Conservation (phyloP, 1,139 yeast genomes). For the Hyphopichia burtonii region DNA sequence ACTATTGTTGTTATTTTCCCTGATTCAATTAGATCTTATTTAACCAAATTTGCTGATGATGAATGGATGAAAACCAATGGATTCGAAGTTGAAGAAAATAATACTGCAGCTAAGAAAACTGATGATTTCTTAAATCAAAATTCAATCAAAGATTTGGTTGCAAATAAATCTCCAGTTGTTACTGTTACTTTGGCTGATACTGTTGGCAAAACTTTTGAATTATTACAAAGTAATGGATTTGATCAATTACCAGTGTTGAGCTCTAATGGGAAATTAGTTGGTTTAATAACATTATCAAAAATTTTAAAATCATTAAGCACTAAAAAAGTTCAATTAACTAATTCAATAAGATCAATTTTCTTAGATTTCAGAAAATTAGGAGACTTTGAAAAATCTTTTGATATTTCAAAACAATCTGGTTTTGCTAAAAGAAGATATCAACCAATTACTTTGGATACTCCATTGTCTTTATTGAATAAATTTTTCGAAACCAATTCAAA, state of each 20-base stretch:
- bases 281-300: slow-evolving; percentile 76
- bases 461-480: slow-evolving; percentile 66
- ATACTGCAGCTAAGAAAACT: slow-evolving; percentile 45
- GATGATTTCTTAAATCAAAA: slow-evolving; percentile 49
- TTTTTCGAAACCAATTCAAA: slow-evolving; percentile 87
- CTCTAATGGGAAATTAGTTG: slow-evolving; percentile 60
- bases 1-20: slow-evolving; percentile 82
- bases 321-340: slow-evolving; percentile 57
- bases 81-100: slow-evolving; percentile 51
- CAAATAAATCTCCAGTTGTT: slow-evolving; percentile 73
- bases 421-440: slow-evolving; percentile 66
- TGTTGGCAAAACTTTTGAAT: slow-evolving; percentile 65
- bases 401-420: slow-evolving; percentile 58
- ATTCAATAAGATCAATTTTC: slow-evolving; percentile 62
- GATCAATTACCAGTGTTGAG: slow-evolving; percentile 83
- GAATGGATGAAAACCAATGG: slow-evolving; percentile 89
- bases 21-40: slow-evolving; percentile 83
- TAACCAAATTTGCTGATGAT: slow-evolving; percentile 86
- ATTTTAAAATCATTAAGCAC: slow-evolving; percentile 67
- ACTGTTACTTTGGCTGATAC: slow-evolving; percentile 65
- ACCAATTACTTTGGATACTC: slow-evolving; percentile 67
- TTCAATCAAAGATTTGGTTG: slow-evolving; percentile 65
- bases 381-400: slow-evolving; percentile 66
- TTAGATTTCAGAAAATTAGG: slow-evolving; percentile 74
- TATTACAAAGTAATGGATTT: slow-evolving; percentile 74